Evolutionary conservation across 768 basidiomycete genomes (phyloP).

Genomic region (Ramaria sp.): DNA sequence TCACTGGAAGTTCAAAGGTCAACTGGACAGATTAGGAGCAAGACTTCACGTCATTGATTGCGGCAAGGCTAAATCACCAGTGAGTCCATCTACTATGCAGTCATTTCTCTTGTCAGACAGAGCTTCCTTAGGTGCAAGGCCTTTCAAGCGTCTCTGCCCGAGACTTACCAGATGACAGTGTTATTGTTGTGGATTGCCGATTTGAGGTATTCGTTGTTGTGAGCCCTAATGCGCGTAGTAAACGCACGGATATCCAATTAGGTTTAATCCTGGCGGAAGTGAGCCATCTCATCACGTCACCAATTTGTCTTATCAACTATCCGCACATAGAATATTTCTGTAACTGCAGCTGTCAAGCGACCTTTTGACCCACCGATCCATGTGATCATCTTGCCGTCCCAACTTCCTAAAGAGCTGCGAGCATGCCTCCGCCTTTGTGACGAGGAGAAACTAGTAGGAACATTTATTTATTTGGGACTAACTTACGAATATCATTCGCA

Average conservation of each 20-base stretch:
- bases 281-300: constrained; percentile 8
- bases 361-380: constrained; percentile 71
- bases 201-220: constrained; percentile 78
- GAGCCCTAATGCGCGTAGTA: constrained; percentile 51
- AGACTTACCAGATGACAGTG: constrained; percentile 25
- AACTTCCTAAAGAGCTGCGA: constrained; percentile 60
- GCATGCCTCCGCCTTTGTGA: constrained; percentile 61
- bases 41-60: constrained; percentile 51
- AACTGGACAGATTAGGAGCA: constrained; percentile 31
- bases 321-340: constrained; percentile 41
- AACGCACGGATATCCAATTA: constrained; percentile 48
- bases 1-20: constrained; percentile 69
- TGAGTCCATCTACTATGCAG: constrained; percentile 20
- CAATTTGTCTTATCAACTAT: not conserved
- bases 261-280: constrained; percentile 53
- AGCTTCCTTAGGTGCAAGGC: constrained; percentile 31
- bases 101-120: not conserved
- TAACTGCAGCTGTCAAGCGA: constrained; percentile 35
- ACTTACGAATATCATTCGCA: constrained; percentile 10
- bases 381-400: constrained; percentile 62
- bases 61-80: constrained; percentile 24
- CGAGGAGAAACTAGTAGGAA: constrained; percentile 46
- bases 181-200: constrained; percentile 63
- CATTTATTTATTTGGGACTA: not conserved
- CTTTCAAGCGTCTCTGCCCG: constrained; percentile 36